phyloP scores from a whole-genome alignment of 768 basidiomycete genomes.

The Royoungia palumana region DNA sequence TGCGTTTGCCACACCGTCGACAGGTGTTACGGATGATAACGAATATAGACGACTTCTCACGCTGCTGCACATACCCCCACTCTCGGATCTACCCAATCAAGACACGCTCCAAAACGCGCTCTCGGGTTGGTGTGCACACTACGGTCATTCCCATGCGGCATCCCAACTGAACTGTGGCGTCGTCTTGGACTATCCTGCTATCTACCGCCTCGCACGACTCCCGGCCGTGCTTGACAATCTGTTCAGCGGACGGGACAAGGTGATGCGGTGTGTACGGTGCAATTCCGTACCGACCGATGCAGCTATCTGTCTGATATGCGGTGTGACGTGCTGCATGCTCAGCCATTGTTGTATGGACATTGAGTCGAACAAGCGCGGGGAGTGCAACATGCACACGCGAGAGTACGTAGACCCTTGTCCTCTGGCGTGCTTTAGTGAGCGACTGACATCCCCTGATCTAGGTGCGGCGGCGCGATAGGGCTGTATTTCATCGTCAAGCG shows the following conservation, averaged over 20 bases:
- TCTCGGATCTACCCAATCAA: slow-evolving; percentile 75
- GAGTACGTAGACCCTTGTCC: slow-evolving; percentile 58
- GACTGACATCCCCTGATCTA: slow-evolving; percentile 28
- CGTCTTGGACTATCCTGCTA: slow-evolving; percentile 73
- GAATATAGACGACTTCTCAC: slow-evolving; percentile 80
- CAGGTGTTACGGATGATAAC: slow-evolving; percentile 40
- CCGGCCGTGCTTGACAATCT: slow-evolving; percentile 82
- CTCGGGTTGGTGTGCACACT: slow-evolving; percentile 88
- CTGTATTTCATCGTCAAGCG: slow-evolving; percentile 91
- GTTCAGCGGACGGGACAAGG: slow-evolving; percentile 71
- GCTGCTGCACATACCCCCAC: slow-evolving; percentile 74
- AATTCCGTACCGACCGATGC: slow-evolving; percentile 77
- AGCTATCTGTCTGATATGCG: slow-evolving; percentile 91
- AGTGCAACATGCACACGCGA: slow-evolving; percentile 94
- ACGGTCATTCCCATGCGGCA: slow-evolving; percentile 74
- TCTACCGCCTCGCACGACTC: slow-evolving; percentile 80
- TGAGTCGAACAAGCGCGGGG: slow-evolving; percentile 60
- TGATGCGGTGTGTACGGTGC: slow-evolving; percentile 73
- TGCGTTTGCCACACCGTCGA: slow-evolving; percentile 49
- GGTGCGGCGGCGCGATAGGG: slow-evolving; percentile 88
- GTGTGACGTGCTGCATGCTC: slow-evolving; percentile 82
- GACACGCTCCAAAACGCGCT: slow-evolving; percentile 88
- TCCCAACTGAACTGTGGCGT: slow-evolving; percentile 79
- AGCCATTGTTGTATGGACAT: slow-evolving; percentile 86
- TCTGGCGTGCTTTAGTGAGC: too few relatives aligned